phyloP scores from a whole-genome alignment of 2,329 filamentous ascomycete genomes.

The Fusarium sp. region DNA sequence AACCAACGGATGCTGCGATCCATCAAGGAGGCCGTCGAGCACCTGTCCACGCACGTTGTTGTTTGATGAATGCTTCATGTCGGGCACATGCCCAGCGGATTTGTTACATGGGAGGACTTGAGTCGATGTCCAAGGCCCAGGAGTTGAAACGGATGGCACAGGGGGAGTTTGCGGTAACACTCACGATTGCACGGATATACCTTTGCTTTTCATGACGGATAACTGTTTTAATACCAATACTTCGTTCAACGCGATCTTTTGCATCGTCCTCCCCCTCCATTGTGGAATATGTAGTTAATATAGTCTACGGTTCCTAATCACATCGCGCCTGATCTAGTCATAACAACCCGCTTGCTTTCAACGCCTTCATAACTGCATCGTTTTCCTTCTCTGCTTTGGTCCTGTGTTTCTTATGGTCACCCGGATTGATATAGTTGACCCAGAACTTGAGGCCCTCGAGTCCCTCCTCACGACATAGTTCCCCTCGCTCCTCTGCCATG shows the following conservation, averaged over 20 bases:
- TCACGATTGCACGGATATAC: not conserved
- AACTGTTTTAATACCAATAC: slow-evolving; percentile 4
- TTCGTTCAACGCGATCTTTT: not conserved
- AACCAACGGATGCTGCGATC: slow-evolving; percentile 71
- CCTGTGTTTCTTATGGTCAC: slow-evolving; percentile 50
- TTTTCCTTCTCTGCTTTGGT: slow-evolving; percentile 48
- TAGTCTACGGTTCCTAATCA: slow-evolving; percentile 23
- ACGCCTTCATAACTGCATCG: slow-evolving; percentile 57
- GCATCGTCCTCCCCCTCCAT: not conserved
- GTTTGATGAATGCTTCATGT: slow-evolving; percentile 47
- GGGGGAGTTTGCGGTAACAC: slow-evolving; percentile 22
- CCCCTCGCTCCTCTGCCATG: slow-evolving; percentile 94
- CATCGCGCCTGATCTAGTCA: slow-evolving; percentile 14
- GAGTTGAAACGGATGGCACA: slow-evolving; percentile 25
- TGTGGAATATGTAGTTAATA: not conserved
- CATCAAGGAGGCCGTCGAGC: slow-evolving; percentile 72
- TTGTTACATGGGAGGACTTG: not conserved
- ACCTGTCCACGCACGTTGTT: slow-evolving; percentile 71
- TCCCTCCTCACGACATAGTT: slow-evolving; percentile 89
- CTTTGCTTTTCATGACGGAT: slow-evolving; percentile 5
- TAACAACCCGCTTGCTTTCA: slow-evolving; percentile 56
- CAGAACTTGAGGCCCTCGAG: slow-evolving; percentile 94
- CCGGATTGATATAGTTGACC: slow-evolving; percentile 78
- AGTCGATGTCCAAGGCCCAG: slow-evolving; percentile 8
- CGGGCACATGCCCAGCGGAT: not conserved